These are phyloP conservation scores for Haematococcus lacustris DNA, from an alignment of 139 green algal species.

Conservation along the genomic window DNA sequence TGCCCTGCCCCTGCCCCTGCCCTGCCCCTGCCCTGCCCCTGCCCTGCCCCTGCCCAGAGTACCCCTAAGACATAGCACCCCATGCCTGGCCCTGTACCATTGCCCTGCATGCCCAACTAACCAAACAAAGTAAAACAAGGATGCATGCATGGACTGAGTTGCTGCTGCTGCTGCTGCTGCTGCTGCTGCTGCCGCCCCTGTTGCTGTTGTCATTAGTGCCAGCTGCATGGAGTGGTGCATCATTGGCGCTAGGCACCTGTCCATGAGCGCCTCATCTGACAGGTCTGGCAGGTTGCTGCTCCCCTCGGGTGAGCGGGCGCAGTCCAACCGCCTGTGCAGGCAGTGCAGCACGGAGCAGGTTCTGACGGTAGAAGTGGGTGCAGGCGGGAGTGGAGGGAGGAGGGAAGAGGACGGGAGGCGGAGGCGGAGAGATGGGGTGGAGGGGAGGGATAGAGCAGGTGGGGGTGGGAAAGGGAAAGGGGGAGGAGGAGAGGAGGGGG, in stretches of 20 bases:
- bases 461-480: too few species aligned
- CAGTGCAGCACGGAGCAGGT: neutral
- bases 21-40: too few species aligned
- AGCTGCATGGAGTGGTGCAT: neutral
- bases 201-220: neutral
- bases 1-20: slow-evolving; percentile 11
- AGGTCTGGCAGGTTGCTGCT: slow-evolving; percentile 38
- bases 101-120: neutral
- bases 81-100: neutral
- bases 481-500: too few species aligned
- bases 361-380: neutral
- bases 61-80: slow-evolving; percentile 37
- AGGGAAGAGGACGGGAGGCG: too few species aligned
- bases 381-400: too few species aligned
- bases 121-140: neutral
- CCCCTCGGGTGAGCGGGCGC: neutral
- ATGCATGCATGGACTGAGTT: neutral
- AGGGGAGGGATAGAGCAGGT: neutral
- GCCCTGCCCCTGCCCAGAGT: too few species aligned
- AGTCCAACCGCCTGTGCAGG: neutral
- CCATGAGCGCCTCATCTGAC: slow-evolving; percentile 27
- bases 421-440: too few species aligned
- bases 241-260: neutral
- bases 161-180: neutral
- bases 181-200: neutral